Conservation (phyloP, 192 early-diverging fungal species). For the Dissophora globulifera region DNA sequence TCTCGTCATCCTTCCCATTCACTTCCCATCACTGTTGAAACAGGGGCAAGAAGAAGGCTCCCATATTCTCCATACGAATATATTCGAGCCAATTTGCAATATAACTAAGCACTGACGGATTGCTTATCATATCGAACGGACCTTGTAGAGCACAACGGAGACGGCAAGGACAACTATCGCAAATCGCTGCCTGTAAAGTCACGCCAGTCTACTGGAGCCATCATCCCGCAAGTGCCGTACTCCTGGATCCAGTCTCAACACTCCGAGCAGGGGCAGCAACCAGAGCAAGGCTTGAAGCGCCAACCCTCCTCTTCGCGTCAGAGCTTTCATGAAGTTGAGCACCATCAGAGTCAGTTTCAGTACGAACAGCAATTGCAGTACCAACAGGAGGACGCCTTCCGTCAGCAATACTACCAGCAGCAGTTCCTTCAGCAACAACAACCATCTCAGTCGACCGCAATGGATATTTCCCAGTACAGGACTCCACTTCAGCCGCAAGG, state of each 20-base stretch:
- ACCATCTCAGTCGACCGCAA: background rate
- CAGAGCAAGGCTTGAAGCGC: slow-evolving; percentile 8
- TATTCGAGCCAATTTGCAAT: background rate
- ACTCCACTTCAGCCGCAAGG: slow-evolving; percentile 17
- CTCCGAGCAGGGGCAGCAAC: slow-evolving; percentile 15
- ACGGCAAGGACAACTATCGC: slow-evolving; percentile 30
- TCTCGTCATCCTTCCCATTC: background rate
- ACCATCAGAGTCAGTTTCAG: slow-evolving; percentile 21
- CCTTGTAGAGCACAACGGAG: slow-evolving; percentile 17
- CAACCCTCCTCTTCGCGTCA: slow-evolving; percentile 33
- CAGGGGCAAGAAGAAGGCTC: background rate
- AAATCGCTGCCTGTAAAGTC: slow-evolving; percentile 46
- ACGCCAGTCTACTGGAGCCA: slow-evolving; percentile 35
- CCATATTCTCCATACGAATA: background rate
- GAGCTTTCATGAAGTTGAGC: slow-evolving; percentile 38
- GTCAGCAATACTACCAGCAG: slow-evolving; percentile 49
- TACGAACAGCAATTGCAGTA: slow-evolving; percentile 42
- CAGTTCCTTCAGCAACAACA: slow-evolving; percentile 46
- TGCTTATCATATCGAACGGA: background rate
- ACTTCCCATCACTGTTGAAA: background rate
- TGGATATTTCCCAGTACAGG: slow-evolving; percentile 21
- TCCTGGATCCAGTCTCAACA: slow-evolving; percentile 48
- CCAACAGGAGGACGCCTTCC: slow-evolving; percentile 46
- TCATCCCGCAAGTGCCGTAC: slow-evolving; percentile 52
- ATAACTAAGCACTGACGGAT: background rate